A percentile compares a stretch with the other conserved stretches of the same genome.
These are phyloP conservation scores for Monosporascus sp. DNA, from an alignment of 2,329 filamentous ascomycete genomes.

Conservation along the genomic window DNA sequence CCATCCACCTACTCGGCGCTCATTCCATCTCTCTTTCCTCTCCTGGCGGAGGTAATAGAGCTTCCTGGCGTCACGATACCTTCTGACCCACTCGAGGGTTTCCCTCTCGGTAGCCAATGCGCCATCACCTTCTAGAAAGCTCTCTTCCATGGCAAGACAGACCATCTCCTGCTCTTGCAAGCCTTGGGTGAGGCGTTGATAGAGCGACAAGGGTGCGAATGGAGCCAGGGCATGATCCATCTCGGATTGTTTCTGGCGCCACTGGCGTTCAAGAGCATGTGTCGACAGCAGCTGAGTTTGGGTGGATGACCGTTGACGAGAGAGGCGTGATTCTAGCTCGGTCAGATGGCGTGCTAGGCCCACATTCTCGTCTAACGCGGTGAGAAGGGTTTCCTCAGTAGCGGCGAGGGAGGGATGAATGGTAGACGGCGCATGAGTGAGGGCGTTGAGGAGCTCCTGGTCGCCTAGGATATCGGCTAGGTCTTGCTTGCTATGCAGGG, in stretches of 20 bases:
- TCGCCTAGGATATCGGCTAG: conserved; percentile 63
- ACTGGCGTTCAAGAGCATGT: conserved; percentile 85
- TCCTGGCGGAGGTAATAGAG: conserved; percentile 76
- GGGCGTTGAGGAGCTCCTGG: conserved; percentile 63
- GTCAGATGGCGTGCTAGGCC: conserved; percentile 59
- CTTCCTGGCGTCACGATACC: conserved; percentile 75
- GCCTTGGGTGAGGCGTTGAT: conserved; percentile 70
- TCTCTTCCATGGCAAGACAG: conserved; percentile 82
- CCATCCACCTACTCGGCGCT: conserved; percentile 92
- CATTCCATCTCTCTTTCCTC: conserved; percentile 90
- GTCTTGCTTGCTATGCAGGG: conserved; percentile 62
- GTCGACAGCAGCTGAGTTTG: conserved; percentile 79
- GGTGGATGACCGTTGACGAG: conserved; percentile 60
- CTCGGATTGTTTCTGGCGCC: conserved; percentile 80
- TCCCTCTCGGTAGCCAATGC: conserved; percentile 70
- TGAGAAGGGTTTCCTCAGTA: conserved; percentile 58
- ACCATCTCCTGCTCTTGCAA: conserved; percentile 78
- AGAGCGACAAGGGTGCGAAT: conserved; percentile 81
- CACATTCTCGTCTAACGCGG: conserved; percentile 66
- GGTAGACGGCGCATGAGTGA: conserved; percentile 61
- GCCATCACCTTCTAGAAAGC: conserved; percentile 67
- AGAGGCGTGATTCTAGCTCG: conserved; percentile 52
- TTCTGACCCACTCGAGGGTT: conserved; percentile 74
- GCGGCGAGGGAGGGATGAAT: conserved; percentile 66
- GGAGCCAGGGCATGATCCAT: conserved; percentile 81